phyloP scores from a whole-genome alignment of 2,329 filamentous ascomycete species.

The Aureobasidium sp. region DNA sequence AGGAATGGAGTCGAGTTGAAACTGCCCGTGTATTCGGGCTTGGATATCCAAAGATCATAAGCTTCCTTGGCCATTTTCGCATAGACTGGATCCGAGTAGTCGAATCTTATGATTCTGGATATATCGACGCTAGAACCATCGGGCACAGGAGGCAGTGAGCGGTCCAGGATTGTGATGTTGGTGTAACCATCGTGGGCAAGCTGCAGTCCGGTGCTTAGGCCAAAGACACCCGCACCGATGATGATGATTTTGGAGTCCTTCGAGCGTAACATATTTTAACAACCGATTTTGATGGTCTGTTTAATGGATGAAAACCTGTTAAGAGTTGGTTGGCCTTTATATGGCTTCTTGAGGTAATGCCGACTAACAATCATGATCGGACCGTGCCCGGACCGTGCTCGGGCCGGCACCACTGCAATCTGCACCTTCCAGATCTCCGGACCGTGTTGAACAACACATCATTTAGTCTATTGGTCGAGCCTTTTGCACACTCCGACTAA shows the following conservation, averaged over 20 bases:
- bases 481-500: too few species aligned
- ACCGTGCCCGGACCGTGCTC: too few species aligned
- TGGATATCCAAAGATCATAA: not conserved
- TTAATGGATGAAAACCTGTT: too few species aligned
- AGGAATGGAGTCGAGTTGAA: not conserved
- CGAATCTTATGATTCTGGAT: slow-evolving; percentile 34
- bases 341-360: too few species aligned
- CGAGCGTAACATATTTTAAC: too few species aligned
- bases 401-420: too few species aligned
- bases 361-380: too few species aligned
- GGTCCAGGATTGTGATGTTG: slow-evolving; percentile 24
- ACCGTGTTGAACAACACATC: too few species aligned
- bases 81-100: slow-evolving; percentile 29
- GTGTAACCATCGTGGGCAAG: slow-evolving; percentile 23
- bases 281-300: not conserved
- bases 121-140: slow-evolving; percentile 33
- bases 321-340: too few species aligned
- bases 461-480: too few species aligned
- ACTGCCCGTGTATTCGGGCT: too few species aligned
- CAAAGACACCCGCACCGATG: slow-evolving; percentile 29
- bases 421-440: too few species aligned
- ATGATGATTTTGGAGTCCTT: slow-evolving; percentile 26
- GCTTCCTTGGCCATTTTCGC: slow-evolving; percentile 27
- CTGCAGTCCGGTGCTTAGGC: slow-evolving; percentile 32
- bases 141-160: not conserved